A percentile compares a stretch with the other conserved stretches of the same genome.
Evolutionary conservation across 495 filamentous ascomycete species (phyloP).

Genomic region (Parmelia sp.): DNA sequence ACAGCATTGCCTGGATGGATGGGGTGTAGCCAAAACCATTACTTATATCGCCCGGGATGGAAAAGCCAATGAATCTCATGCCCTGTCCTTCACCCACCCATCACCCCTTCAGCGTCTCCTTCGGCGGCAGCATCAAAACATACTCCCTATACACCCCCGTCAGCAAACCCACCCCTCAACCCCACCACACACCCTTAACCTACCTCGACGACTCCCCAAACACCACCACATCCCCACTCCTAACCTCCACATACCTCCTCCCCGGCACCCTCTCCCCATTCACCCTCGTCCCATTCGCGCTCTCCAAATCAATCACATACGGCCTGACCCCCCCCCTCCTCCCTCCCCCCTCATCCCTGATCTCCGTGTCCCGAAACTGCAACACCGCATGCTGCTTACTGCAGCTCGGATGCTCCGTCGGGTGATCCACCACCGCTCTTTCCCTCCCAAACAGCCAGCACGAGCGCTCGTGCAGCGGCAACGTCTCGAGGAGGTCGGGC

Average conservation of each 20-base stretch:
- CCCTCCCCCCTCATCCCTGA: constrained; percentile 78
- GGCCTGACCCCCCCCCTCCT: constrained; percentile 74
- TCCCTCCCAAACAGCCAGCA: constrained; percentile 92
- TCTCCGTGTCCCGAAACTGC: constrained; percentile 82
- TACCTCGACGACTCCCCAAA: constrained; percentile 54
- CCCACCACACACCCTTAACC: background rate
- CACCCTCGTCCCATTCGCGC: constrained; percentile 81
- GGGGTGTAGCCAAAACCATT: background rate
- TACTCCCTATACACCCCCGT: constrained; percentile 61
- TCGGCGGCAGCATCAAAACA: constrained; percentile 62
- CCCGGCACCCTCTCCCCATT: constrained; percentile 67
- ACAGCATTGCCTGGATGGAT: background rate
- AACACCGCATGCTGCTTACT: constrained; percentile 93
- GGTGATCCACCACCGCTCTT: constrained; percentile 68
- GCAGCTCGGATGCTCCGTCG: constrained; percentile 82
- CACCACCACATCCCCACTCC: constrained; percentile 78
- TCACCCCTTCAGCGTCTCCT: constrained; percentile 5
- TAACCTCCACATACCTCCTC: constrained; percentile 77
- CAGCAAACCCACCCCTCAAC: background rate
- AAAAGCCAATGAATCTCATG: background rate
- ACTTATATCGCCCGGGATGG: background rate
- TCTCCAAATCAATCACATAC: constrained; percentile 90
- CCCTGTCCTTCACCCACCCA: background rate
- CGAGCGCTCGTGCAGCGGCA: constrained; percentile 65
- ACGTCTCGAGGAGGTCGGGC: constrained; percentile 66